A percentile compares a stretch with the other conserved stretches of the same genome.
Evolutionary conservation across 2,329 filamentous ascomycete genomes (phyloP).

Genomic region (Lasiodiplodia hormozganensis): DNA sequence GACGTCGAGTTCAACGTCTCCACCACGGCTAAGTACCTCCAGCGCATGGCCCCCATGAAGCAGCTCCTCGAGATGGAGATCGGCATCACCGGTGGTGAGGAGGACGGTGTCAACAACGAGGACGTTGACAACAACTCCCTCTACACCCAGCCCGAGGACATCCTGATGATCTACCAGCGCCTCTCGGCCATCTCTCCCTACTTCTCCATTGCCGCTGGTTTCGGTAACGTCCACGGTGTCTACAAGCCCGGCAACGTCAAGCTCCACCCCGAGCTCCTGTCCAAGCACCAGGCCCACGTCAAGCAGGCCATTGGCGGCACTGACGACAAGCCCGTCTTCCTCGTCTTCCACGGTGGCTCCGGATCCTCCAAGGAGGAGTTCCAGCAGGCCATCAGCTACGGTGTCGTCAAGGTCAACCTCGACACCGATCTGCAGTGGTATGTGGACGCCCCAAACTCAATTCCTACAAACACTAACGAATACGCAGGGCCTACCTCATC

Average conservation of each 20-base stretch:
- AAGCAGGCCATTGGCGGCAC: conserved; percentile 75
- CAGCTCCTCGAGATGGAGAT: conserved; percentile 99
- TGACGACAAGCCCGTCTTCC: conserved; percentile 93
- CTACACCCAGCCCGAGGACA: conserved; percentile 98
- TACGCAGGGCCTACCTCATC: conserved; percentile 72
- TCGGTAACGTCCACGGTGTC: conserved; percentile 98
- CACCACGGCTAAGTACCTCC: conserved; percentile 90
- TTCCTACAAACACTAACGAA: conserved; percentile 40
- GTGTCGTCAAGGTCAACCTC: conserved; percentile 99
- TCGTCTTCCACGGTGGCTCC: conserved; percentile 98
- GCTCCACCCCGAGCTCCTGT: conserved; percentile 92
- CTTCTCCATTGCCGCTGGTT: conserved; percentile 98
- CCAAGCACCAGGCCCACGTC: conserved; percentile 95
- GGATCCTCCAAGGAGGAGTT: conserved; percentile 92
- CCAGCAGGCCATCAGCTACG: conserved; percentile 84
- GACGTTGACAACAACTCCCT: conserved; percentile 94
- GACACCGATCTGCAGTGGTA: conserved; percentile 89
- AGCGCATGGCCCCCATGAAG: conserved; percentile 95
- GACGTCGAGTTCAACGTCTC: conserved; percentile 86
- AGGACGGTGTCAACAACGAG: conserved; percentile 99
- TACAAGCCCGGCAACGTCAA: conserved; percentile 99
- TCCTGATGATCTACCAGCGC: conserved; percentile 87
- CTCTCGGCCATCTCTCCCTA: conserved; percentile 85
- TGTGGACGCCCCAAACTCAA: not conserved
- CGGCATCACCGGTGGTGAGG: conserved; percentile 95